These are phyloP conservation scores for Knufia fluminis DNA, from an alignment of 2,329 filamentous ascomycete species.

Conservation along the genomic window DNA sequence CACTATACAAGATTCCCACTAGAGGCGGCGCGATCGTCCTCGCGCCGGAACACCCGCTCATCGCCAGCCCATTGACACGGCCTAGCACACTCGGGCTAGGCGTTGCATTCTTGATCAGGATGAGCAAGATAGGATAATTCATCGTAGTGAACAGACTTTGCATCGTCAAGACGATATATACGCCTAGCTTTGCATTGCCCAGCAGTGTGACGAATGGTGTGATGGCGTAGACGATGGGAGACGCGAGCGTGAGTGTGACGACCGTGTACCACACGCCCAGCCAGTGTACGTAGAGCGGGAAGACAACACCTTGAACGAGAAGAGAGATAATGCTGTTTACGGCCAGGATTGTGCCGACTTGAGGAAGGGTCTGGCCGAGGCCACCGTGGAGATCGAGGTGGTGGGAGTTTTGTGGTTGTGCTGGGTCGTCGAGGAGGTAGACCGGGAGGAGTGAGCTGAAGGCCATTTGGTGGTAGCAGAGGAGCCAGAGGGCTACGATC, in stretches of 20 bases:
- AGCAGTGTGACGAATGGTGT: constrained; percentile 51
- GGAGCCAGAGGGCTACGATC: constrained; percentile 33
- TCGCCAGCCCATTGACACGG: constrained; percentile 57
- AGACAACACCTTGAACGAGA: constrained; percentile 51
- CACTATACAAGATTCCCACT: constrained; percentile 53
- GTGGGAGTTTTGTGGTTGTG: background rate
- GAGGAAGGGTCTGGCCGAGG: constrained; percentile 52
- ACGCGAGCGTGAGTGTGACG: constrained; percentile 49
- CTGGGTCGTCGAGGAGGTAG: constrained; percentile 34
- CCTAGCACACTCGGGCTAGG: constrained; percentile 49
- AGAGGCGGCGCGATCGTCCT: constrained; percentile 59
- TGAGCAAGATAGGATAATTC: constrained; percentile 57
- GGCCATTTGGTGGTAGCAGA: constrained; percentile 41
- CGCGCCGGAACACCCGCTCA: constrained; percentile 56
- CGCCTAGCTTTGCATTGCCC: constrained; percentile 35
- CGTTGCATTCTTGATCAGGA: constrained; percentile 59
- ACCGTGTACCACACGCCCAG: constrained; percentile 54
- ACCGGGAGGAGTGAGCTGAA: constrained; percentile 37
- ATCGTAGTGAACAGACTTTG: constrained; percentile 55
- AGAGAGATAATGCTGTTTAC: constrained; percentile 51
- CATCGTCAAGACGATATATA: constrained; percentile 49
- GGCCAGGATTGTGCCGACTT: constrained; percentile 54
- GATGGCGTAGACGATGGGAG: constrained; percentile 52
- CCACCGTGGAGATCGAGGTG: constrained; percentile 37
- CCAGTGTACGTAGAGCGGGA: constrained; percentile 50